Base-by-base conservation (phyloP, 2,329 filamentous ascomycete species). In the Neopestalotiopsis sp. region DNA sequence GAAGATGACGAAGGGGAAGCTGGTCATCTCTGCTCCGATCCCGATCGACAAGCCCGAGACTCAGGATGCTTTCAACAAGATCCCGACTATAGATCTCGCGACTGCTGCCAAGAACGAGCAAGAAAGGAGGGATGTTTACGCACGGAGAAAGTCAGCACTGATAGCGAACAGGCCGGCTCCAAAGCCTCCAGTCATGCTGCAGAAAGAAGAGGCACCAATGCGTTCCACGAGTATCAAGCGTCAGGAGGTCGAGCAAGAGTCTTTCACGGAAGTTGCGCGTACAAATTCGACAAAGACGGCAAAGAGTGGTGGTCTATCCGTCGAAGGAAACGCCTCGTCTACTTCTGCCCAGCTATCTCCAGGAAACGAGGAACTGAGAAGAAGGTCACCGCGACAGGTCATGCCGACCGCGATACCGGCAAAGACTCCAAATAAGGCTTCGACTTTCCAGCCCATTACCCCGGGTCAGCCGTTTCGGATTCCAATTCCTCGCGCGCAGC, bases 311-410 rank as follows among this genome's bases (percentile, higher is more conserved):
- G 72, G 73, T 13, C 68, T 78, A 34, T 79, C 77, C 67, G 74
- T 79, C 74, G 40, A 76, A 74, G 69, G 74, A 75, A 78, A 78
- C 64, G 84, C 81, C 1, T 79, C 77, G 13, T 84, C 83, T 4
- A 85, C 84, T 12, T 85, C 83, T 1, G 80, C 83, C 7, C 83
- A 88, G 73, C 75, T 86, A 6, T 89, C 87, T 4, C 87, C 87
- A 0, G 83, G 81, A 2, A 75, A 79, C 4, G 86, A 88, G 6
- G 84, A 83, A 58, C 72, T 89, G 34, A 82, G 87, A 12, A 82
- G 85, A 71, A 81, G 88, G 61, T 89, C 87, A 1, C 87, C 87
- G 17, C 79, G 83, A 61, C 79, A 83, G 9, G 72, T 77, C 2
- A 68, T 69, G 30, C 69, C 57, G 10, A 57, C 57, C 70, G 40